phyloP scores from a whole-genome alignment of 768 basidiomycete species.

The Trametes cinnabarina region DNA sequence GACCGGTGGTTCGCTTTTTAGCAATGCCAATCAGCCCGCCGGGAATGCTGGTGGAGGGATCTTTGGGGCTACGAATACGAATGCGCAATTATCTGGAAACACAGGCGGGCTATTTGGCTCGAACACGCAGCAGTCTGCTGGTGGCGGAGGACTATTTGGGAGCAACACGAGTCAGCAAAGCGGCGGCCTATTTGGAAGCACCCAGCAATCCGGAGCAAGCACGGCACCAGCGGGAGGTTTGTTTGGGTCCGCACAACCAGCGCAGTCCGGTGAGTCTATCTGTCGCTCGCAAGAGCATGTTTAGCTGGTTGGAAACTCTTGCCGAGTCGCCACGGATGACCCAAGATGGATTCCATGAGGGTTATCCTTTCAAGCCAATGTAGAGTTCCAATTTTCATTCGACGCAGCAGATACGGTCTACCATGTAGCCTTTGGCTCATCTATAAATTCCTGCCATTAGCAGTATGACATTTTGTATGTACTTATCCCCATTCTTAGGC shows the following conservation, averaged over 20 bases:
- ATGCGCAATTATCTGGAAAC: slow-evolving; percentile 6
- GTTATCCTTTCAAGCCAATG: too few species aligned
- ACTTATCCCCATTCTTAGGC: slow-evolving; percentile 16
- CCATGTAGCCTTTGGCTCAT: too few species aligned
- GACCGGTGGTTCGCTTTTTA: slow-evolving; percentile 23
- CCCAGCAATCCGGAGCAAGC: slow-evolving; percentile 9
- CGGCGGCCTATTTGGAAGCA: slow-evolving; percentile 21
- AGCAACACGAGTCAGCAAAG: slow-evolving; percentile 22
- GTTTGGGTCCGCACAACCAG: slow-evolving; percentile 19
- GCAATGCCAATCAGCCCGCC: slow-evolving; percentile 14
- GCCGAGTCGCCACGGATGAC: too few species aligned
- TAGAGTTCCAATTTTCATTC: too few species aligned
- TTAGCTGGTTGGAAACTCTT: too few species aligned
- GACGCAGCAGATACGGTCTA: too few species aligned
- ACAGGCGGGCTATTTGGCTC: slow-evolving; percentile 27
- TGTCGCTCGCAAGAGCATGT: too few species aligned
- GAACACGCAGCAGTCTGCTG: slow-evolving; percentile 10
- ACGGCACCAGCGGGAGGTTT: background rate
- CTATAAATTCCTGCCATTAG: too few species aligned
- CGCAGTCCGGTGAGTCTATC: slow-evolving; percentile 1
- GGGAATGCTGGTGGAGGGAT: slow-evolving; percentile 23
- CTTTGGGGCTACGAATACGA: slow-evolving; percentile 13
- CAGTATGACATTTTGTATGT: too few species aligned
- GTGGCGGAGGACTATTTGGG: slow-evolving; percentile 31
- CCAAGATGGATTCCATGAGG: too few species aligned